Evolutionary conservation across 495 filamentous ascomycete species (phyloP).

Genomic region (Neurospora sp.): DNA sequence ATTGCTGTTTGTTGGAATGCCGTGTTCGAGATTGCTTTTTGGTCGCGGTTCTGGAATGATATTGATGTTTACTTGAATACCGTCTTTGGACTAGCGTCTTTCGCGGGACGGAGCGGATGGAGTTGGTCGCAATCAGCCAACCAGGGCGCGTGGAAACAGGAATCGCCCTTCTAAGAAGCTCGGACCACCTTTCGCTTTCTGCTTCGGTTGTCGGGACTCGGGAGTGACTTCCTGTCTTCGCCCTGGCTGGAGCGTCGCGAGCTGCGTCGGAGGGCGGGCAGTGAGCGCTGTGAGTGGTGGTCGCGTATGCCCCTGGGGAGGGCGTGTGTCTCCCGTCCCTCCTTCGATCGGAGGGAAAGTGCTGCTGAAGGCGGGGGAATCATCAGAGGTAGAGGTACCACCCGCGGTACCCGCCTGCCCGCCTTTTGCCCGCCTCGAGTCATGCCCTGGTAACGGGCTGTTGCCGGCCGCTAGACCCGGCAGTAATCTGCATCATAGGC

Average conservation of each 20-base stretch:
- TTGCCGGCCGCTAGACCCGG: slow-evolving; percentile 10
- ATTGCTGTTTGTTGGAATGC: not conserved
- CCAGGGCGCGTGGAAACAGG: not conserved
- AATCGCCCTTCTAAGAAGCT: not conserved
- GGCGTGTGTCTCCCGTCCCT: not conserved
- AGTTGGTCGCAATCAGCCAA: not conserved
- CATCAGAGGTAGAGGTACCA: not conserved
- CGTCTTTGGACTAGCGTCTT: slow-evolving; percentile 7
- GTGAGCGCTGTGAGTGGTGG: not conserved
- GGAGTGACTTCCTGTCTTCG: not conserved
- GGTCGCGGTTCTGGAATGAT: not conserved
- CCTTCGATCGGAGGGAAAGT: not conserved
- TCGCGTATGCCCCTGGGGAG: not conserved
- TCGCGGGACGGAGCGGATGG: not conserved
- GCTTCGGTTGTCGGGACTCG: not conserved
- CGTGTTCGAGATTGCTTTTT: not conserved
- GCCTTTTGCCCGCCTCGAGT: slow-evolving; percentile 9
- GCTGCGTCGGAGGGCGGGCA: not conserved
- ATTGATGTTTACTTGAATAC: slow-evolving; percentile 12
- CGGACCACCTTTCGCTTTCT: not conserved
- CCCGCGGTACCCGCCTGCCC: not conserved
- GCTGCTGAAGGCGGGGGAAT: not conserved
- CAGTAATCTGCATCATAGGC: slow-evolving; percentile 13
- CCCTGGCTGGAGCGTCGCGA: not conserved
- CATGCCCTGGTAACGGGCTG: slow-evolving; percentile 5